These are phyloP conservation scores for Leccinum fibrillosum DNA, from an alignment of 768 basidiomycete species.

Conservation along the genomic window DNA sequence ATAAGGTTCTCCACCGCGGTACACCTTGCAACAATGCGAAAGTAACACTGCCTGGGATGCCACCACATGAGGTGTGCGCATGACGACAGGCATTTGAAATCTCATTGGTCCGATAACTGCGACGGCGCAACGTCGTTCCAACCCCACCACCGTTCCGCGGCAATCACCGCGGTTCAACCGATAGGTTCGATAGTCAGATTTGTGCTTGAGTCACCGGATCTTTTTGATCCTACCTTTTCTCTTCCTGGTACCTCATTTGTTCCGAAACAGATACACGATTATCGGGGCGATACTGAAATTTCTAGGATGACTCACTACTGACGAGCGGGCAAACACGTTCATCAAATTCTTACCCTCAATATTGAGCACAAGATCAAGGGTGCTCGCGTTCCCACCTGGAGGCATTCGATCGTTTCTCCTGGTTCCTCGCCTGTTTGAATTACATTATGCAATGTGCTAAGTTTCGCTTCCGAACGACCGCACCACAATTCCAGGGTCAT, in stretches of 20 bases:
- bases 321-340: neutral
- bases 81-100: neutral
- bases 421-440: neutral
- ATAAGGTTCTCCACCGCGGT: slow-evolving; percentile 5
- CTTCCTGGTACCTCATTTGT: neutral
- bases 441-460: neutral
- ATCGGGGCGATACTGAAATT: neutral
- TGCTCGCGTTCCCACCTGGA: neutral
- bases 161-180: neutral
- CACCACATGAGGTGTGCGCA: neutral
- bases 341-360: neutral
- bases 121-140: neutral
- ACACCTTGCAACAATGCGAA: slow-evolving; percentile 9
- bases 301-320: no score
- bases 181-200: neutral
- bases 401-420: neutral
- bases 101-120: neutral
- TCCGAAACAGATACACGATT: neutral
- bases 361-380: neutral
- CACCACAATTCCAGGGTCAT: neutral
- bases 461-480: neutral
- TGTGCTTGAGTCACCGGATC: neutral
- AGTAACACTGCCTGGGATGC: neutral
- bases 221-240: neutral
- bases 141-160: neutral